Evolutionary conservation across 331 rosid species (phyloP), one percentile per base, ranked within the genome.

Genomic region (Malus hybrid): DNA sequence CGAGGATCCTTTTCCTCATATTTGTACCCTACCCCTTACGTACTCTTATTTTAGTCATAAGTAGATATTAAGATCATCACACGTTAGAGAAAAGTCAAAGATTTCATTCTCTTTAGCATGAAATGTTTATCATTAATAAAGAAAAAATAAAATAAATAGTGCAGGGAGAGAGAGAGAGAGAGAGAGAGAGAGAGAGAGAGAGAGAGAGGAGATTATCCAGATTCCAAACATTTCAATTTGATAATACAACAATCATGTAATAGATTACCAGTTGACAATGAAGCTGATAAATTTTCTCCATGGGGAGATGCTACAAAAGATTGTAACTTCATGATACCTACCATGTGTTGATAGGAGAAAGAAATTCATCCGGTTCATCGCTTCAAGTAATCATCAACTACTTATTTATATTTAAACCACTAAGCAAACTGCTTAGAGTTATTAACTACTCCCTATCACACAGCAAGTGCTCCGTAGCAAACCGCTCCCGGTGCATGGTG

Each of bases 361-460:
- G 93, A 87, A 90, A 93, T 87, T 90, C 90, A 81, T 27, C 87
- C 74, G 85, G 90, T 91, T 91, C 96, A 84, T 89, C 88, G 79
- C 93, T 81, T 67, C 24, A 77, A 82, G 85, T 44, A 81, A 83
- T 79, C 82, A 57, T 63, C 68, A 60, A 82, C 78, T 90, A 82
- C 78, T 90, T 85, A 86, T 90, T 87, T 59, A 69, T 27, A 63
- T 20, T 10, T 56, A 69, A 36, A 63, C 61, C 62, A 65, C 62
- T 29, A 13, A 74, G 18, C 55, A 52, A 39, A 69, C 70, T 77
- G 48, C 57, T 72, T 54, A 24, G 50, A 50, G 46, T 32, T 66
- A 73, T 13, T 6, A 5, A 1, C 66, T 34, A 65, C 16, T 33
- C 76, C 79, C 85, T 28, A 57, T 81, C 78, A 66, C 82, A 46